Percentiles rank a stretch among this genome's conserved stretches.
These are phyloP conservation scores for Corniculantispora saksenae DNA, from an alignment of 2,329 filamentous ascomycete genomes.

Conservation along the genomic window DNA sequence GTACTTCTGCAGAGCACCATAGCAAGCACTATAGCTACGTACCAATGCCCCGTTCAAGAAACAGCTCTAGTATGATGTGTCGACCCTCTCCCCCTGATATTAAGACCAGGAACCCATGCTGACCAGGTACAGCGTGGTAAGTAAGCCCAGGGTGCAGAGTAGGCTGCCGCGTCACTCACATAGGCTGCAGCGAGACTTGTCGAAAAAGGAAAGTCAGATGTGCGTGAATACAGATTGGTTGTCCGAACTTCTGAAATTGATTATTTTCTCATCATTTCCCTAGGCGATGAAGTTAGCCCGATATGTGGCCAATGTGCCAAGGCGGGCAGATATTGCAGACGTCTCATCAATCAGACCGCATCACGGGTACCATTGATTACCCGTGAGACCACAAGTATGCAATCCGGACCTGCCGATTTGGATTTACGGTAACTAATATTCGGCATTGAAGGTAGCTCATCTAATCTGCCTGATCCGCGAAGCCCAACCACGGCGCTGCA, in stretches of 20 bases:
- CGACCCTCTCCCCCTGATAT: not conserved
- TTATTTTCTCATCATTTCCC: no score
- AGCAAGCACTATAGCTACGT: not conserved
- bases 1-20: not conserved
- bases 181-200: not conserved
- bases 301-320: not conserved
- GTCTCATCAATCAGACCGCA: not conserved
- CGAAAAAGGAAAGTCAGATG: not conserved
- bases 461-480: not conserved
- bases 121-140: not conserved
- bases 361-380: not conserved
- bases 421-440: not conserved
- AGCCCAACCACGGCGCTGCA: not conserved
- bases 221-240: not conserved
- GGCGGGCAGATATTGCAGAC: not conserved
- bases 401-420: not conserved
- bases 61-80: not conserved
- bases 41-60: slow-evolving; percentile 1
- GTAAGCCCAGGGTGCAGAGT: not conserved
- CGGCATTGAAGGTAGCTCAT: not conserved
- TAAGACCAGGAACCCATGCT: not conserved
- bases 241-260: not conserved
- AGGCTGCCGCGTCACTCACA: not conserved
- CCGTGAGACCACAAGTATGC: not conserved
- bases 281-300: not conserved